phyloP scores from a whole-genome alignment of 2,329 filamentous ascomycete genomes.

The Elsinoe australis region DNA sequence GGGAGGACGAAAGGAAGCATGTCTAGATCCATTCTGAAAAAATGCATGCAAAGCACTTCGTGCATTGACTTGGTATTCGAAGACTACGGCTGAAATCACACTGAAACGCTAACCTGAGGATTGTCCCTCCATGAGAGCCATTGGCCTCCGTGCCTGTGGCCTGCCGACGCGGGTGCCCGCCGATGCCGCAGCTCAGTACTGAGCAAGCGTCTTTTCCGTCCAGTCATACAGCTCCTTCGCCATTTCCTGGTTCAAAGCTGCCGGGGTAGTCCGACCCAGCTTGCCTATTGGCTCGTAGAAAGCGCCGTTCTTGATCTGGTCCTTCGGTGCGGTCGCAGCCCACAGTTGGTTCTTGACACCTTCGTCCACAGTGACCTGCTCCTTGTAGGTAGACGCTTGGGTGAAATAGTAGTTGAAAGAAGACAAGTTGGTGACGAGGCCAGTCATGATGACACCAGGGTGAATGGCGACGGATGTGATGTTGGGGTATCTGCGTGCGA shows the following conservation, averaged over 20 bases:
- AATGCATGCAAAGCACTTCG: too few relatives aligned
- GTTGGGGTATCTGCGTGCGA: constrained; percentile 38
- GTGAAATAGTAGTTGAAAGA: constrained; percentile 23
- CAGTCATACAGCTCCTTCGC: constrained; percentile 1
- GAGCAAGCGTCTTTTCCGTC: neutral
- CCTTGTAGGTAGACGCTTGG: neutral
- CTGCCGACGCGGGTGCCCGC: too few relatives aligned
- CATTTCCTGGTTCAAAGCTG: neutral
- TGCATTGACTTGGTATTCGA: too few relatives aligned
- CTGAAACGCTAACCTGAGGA: too few relatives aligned
- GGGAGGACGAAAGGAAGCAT: too few relatives aligned
- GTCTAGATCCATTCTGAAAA: too few relatives aligned
- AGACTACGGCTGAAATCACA: too few relatives aligned
- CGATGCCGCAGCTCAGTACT: too few relatives aligned
- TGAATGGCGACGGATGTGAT: constrained; percentile 36
- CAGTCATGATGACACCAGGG: constrained; percentile 37
- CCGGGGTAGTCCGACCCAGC: constrained; percentile 19
- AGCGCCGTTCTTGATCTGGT: constrained; percentile 25
- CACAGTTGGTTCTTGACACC: constrained; percentile 27
- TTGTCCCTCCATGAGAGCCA: too few relatives aligned
- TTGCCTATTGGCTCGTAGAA: constrained; percentile 36
- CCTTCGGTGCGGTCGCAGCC: constrained; percentile 23
- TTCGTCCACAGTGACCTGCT: constrained; percentile 20
- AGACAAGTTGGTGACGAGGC: constrained; percentile 29
- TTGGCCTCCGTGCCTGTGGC: too few relatives aligned